Evolutionary conservation across 495 filamentous ascomycete species (phyloP), one percentile per base, ranked within the genome.

Genomic region (Penicillium paradoxum): DNA sequence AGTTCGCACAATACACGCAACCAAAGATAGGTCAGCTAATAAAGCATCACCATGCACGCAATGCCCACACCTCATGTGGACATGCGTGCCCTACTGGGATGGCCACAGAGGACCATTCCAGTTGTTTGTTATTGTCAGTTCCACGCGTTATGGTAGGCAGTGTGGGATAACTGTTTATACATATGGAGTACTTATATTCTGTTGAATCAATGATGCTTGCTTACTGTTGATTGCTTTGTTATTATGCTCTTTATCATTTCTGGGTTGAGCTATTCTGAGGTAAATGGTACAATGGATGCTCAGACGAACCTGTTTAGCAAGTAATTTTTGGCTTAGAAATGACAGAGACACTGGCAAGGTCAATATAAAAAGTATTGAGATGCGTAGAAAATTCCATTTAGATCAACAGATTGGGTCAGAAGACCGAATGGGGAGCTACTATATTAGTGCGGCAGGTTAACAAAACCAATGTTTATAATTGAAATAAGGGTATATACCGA

Each of bases 401-500:
- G 5, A 11, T 8, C 4, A 32, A 3, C 29, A 32, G 6, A 32
- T 32, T 32, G 10, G 29, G 6, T 32, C 9, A 6, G 10, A 32
- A 32, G 29, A 9, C 29, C 9, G 10, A 32, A 32, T 2, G 4
- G 10, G 29, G 10, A 32, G 29, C 29, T 32, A 11, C 6, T 9
- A 2, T 32, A 9, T 32, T 6, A 11, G 29, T 2, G 4, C 10
- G 2, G 32, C 9, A 7, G 15, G 21, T 24, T 24, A n/a, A 19
- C 41, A 43, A 49, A 50, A 51, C 15, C 4, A 17, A 32, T 18
- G 18, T 51, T 32, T 33, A 51, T 51, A 43, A 37, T 36, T 33
- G 36, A 49, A 49, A 39, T 34, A 38, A 51, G 49, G 49, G 49
- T 51, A 51, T 51, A 51, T 32, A 43, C 38, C 46, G 46, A 49